Conservation (phyloP, 805 yeast species). For the Scheffersomyces stipitis region DNA sequence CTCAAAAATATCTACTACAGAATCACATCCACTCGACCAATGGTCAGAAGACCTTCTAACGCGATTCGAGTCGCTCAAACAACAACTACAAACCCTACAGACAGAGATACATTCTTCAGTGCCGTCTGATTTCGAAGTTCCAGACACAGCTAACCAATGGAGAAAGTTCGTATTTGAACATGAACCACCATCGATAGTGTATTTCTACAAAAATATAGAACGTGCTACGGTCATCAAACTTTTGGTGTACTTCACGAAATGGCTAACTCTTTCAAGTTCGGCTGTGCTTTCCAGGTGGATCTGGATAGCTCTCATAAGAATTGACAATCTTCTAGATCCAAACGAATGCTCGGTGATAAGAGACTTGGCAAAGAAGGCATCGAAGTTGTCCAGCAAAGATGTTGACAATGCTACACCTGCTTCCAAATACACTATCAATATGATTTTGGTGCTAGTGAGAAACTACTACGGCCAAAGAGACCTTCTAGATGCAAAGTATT, state of each 20-base stretch:
- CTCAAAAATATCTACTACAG: neutral
- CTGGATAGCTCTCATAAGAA: constrained; percentile 30
- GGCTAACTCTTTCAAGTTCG: constrained; percentile 34
- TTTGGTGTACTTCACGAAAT: constrained; percentile 33
- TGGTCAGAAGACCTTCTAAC: constrained; percentile 10
- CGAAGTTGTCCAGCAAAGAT: constrained; percentile 20
- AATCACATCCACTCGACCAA: neutral
- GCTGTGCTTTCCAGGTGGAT: constrained; percentile 35
- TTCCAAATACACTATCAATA: constrained; percentile 26
- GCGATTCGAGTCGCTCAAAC: constrained; percentile 8
- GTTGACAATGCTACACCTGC: constrained; percentile 8
- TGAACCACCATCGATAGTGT: constrained; percentile 27
- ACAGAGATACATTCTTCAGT: constrained; percentile 1
- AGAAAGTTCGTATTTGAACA: constrained; percentile 25
- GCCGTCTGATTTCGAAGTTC: constrained; percentile 8
- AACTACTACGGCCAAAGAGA: constrained; percentile 38
- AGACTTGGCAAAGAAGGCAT: constrained; percentile 39
- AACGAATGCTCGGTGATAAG: constrained; percentile 34
- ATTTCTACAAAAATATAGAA: constrained; percentile 21
- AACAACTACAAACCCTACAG: constrained; percentile 1
- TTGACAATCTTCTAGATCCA: constrained; percentile 35
- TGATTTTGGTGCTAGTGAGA: constrained; percentile 32
- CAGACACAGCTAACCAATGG: constrained; percentile 31
- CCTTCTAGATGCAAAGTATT: constrained; percentile 11
- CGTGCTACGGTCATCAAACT: constrained; percentile 35